phyloP scores from a whole-genome alignment of 345 rosid species.

The Aurinia saxatilis region DNA sequence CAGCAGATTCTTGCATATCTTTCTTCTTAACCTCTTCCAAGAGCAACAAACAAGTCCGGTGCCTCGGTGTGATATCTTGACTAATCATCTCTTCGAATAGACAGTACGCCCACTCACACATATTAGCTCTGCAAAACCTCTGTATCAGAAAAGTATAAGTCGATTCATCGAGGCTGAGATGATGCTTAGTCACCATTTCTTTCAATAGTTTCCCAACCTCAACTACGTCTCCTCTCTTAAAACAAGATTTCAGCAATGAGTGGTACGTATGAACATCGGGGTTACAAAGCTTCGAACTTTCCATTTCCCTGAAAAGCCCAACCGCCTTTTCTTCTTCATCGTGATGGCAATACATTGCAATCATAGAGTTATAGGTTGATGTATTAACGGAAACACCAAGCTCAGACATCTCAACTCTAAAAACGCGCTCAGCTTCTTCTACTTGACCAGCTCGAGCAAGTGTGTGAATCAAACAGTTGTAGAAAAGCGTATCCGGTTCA shows the following conservation, averaged over 20 bases:
- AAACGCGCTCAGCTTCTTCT: constrained; percentile 48
- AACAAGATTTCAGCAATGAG: constrained; percentile 61
- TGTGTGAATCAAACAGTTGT: constrained; percentile 66
- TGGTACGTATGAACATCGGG: constrained; percentile 71
- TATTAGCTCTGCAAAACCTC: constrained; percentile 59
- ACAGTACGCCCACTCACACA: constrained; percentile 57
- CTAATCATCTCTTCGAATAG: constrained; percentile 70
- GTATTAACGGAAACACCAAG: constrained; percentile 36
- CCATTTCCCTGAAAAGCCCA: constrained; percentile 49
- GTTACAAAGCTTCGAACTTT: constrained; percentile 35
- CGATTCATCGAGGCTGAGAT: constrained; percentile 69
- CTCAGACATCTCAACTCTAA: constrained; percentile 51
- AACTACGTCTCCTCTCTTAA: constrained; percentile 53
- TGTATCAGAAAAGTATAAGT: constrained; percentile 72
- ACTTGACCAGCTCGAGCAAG: constrained; percentile 53
- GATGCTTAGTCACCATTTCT: constrained; percentile 68
- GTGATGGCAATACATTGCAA: constrained; percentile 65
- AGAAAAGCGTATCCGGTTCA: constrained; percentile 48
- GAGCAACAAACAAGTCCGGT: constrained; percentile 55
- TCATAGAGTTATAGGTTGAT: constrained; percentile 73
- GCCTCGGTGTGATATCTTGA: constrained; percentile 56
- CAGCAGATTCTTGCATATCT: constrained; percentile 44
- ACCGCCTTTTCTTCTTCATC: constrained; percentile 40
- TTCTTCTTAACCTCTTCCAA: constrained; percentile 54
- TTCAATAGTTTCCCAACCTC: constrained; percentile 49